Evolutionary conservation across 129 eudicot genomes (phyloP).

Genomic region (Chrysanthemum seticuspe): DNA sequence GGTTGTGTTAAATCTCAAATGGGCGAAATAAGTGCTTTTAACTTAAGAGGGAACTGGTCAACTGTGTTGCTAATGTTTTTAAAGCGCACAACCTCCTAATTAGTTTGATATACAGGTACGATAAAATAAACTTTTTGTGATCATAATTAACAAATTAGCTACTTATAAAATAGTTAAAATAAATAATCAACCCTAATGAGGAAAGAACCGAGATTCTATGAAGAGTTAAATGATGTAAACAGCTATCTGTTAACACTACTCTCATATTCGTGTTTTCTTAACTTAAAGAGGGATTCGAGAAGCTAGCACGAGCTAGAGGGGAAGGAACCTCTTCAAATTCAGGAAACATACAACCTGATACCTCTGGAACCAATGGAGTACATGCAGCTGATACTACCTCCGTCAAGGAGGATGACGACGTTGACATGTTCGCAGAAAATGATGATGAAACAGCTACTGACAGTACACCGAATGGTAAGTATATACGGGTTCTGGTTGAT

Average conservation of each 20-base stretch:
- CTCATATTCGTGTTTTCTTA: constrained; percentile 7
- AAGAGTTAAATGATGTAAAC: no score
- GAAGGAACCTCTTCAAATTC: constrained; percentile 46
- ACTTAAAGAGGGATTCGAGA: constrained; percentile 87
- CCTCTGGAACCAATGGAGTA: constrained; percentile 23
- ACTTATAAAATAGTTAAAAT: not conserved
- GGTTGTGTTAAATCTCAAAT: not conserved
- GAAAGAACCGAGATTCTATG: not conserved
- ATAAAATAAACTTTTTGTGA: no score
- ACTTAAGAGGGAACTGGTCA: not conserved
- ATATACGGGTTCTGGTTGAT: not conserved
- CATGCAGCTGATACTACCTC: constrained; percentile 25
- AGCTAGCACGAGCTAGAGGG: constrained; percentile 67
- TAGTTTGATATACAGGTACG: no score
- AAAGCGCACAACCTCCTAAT: not conserved
- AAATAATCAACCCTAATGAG: not conserved
- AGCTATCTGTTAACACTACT: not conserved
- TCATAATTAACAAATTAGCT: no score
- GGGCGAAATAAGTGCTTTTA: not conserved
- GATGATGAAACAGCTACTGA: constrained; percentile 56
- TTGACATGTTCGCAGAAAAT: constrained; percentile 83
- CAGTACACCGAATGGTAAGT: constrained; percentile 32
- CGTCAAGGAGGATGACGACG: constrained; percentile 41
- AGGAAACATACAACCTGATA: constrained; percentile 29
- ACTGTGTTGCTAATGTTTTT: not conserved